Conservation (phyloP, 371 early-diverging fungal species). For the Rhizopus sp. region DNA sequence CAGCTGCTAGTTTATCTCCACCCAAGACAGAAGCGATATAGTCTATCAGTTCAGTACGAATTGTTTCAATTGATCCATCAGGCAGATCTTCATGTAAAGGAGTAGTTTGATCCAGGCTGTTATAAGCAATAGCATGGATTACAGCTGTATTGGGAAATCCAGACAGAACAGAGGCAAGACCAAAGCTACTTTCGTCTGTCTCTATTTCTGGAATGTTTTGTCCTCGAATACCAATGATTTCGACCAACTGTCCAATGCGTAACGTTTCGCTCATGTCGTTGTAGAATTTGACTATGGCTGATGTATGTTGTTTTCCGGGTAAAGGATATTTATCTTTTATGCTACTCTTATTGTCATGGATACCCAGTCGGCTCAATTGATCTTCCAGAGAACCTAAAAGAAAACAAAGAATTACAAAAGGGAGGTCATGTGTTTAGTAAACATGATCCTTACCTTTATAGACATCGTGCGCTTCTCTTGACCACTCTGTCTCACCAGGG, state of each 20-base stretch:
- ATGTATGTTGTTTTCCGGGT: slow-evolving; percentile 44
- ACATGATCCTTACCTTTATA: slow-evolving; percentile 8
- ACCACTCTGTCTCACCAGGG: slow-evolving; percentile 63
- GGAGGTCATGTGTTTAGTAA: background rate
- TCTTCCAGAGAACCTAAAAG: slow-evolving; percentile 13
- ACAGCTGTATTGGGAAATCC: slow-evolving; percentile 31
- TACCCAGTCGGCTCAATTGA: slow-evolving; percentile 18
- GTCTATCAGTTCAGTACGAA: slow-evolving; percentile 48
- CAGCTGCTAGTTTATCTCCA: slow-evolving; percentile 60
- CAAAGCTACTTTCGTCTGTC: slow-evolving; percentile 5
- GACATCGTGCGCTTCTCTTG: slow-evolving; percentile 23
- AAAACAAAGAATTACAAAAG: background rate
- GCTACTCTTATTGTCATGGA: slow-evolving; percentile 17
- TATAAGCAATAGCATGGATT: slow-evolving; percentile 45
- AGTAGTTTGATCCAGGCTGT: slow-evolving; percentile 14
- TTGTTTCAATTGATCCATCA: slow-evolving; percentile 5
- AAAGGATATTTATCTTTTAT: slow-evolving; percentile 53
- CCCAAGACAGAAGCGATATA: slow-evolving; percentile 53
- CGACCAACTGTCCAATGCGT: slow-evolving; percentile 59
- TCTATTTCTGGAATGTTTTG: slow-evolving; percentile 14
- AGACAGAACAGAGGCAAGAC: slow-evolving; percentile 24
- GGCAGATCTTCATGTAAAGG: background rate
- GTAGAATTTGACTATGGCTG: slow-evolving; percentile 59
- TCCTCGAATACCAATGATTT: slow-evolving; percentile 59
- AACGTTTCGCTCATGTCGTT: slow-evolving; percentile 37